phyloP scores from a whole-genome alignment of 331 rosid species.

The Malus hybrid region DNA sequence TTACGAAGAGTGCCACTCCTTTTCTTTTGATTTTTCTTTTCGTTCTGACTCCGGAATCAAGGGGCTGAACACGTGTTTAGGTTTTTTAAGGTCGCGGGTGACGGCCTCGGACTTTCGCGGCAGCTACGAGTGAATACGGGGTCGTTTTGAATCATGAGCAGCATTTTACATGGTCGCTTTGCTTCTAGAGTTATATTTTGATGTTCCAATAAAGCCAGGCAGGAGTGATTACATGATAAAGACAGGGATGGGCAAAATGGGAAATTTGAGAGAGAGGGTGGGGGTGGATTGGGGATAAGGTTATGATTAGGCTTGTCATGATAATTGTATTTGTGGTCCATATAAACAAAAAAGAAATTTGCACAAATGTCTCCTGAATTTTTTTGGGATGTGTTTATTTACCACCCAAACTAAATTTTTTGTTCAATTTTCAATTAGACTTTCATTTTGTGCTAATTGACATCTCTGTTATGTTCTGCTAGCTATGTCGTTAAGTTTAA shows the following conservation, averaged over 20 bases:
- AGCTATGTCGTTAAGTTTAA: no score
- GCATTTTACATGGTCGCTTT: neutral
- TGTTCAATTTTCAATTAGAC: no score
- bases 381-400: no score
- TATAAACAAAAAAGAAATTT: no score
- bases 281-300: constrained; percentile 1
- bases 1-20: constrained; percentile 22
- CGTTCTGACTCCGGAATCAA: constrained; percentile 27
- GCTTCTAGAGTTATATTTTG: neutral
- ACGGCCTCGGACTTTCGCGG: neutral
- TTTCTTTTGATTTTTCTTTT: neutral
- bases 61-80: constrained; percentile 39
- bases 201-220: neutral
- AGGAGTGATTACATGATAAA: neutral
- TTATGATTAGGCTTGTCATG: constrained; percentile 1
- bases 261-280: neutral
- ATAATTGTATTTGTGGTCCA: neutral
- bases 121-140: neutral
- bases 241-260: neutral
- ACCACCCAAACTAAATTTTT: no score
- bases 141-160: neutral
- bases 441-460: no score
- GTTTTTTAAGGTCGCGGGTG: constrained; percentile 17
- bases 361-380: no score
- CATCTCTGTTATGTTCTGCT: no score